Conservation (phyloP, 345 rosid species). For the Hibiscus mutabilis region DNA sequence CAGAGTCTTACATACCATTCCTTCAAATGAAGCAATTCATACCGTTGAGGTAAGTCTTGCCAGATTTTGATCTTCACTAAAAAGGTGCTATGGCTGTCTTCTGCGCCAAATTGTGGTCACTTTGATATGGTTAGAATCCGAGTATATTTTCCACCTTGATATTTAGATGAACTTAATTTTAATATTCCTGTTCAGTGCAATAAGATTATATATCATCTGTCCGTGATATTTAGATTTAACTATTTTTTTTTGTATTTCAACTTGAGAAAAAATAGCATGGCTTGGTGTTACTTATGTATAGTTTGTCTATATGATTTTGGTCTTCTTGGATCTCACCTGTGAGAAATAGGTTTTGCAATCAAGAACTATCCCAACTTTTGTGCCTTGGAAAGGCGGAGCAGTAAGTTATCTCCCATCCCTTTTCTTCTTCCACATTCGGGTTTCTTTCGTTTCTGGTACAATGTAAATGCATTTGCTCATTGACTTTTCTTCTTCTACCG, state of each 20-base stretch:
- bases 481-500: not conserved
- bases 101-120: not conserved
- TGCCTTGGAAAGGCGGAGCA: conserved; percentile 88
- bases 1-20: conserved; percentile 86
- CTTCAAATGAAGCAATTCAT: conserved; percentile 82
- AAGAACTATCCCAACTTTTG: conserved; percentile 58
- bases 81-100: not conserved
- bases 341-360: conserved; percentile 67
- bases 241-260: not conserved
- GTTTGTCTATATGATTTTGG: conserved; percentile 9
- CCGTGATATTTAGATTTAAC: not conserved
- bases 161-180: not conserved
- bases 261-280: not conserved
- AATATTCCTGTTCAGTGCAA: not conserved
- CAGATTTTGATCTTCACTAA: not conserved
- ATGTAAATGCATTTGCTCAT: not conserved
- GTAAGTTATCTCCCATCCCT: conserved; percentile 35
- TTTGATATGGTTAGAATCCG: not conserved
- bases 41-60: conserved; percentile 60
- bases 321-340: conserved; percentile 13
- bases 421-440: not conserved
- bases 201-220: no score
- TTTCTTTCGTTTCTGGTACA: not conserved
- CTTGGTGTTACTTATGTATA: not conserved
- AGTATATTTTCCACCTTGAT: not conserved